Conservation (phyloP, 2,329 filamentous ascomycete species). For the Dothideomycetes sp. region DNA sequence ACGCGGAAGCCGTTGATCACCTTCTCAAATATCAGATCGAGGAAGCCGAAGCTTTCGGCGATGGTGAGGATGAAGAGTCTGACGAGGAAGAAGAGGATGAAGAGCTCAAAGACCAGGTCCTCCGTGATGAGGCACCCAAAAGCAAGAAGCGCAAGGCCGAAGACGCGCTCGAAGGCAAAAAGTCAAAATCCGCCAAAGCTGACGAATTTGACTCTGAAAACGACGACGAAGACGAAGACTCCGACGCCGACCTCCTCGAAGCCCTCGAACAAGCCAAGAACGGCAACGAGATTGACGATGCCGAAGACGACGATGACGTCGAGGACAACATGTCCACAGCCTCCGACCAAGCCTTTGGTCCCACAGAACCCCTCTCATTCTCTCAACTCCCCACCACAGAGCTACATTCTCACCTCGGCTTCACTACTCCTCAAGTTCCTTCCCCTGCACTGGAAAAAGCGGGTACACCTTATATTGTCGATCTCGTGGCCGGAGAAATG, state of each 20-base stretch:
- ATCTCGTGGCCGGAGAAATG: slow-evolving; percentile 10
- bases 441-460: neutral
- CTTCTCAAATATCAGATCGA: slow-evolving; percentile 6
- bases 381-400: slow-evolving; percentile 3
- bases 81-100: slow-evolving; percentile 6
- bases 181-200: neutral
- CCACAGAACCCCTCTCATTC: slow-evolving; percentile 11
- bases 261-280: slow-evolving; percentile 7
- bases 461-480: slow-evolving; percentile 5
- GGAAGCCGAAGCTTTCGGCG: slow-evolving; percentile 4
- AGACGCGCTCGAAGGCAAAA: neutral
- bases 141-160: slow-evolving; percentile 4
- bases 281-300: slow-evolving; percentile 4
- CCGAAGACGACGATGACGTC: neutral
- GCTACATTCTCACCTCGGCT: slow-evolving; percentile 3
- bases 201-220: neutral
- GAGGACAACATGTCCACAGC: neutral
- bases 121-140: neutral
- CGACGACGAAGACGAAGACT: slow-evolving; percentile 5
- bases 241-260: slow-evolving; percentile 7
- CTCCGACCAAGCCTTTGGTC: neutral
- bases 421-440: neutral
- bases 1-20: slow-evolving; percentile 4
- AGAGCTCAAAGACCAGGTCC: slow-evolving; percentile 5
- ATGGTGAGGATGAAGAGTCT: slow-evolving; percentile 6